A percentile compares a stretch with the other conserved stretches of the same genome.
phyloP scores from a whole-genome alignment of 768 basidiomycete species.

The Panus rudis region DNA sequence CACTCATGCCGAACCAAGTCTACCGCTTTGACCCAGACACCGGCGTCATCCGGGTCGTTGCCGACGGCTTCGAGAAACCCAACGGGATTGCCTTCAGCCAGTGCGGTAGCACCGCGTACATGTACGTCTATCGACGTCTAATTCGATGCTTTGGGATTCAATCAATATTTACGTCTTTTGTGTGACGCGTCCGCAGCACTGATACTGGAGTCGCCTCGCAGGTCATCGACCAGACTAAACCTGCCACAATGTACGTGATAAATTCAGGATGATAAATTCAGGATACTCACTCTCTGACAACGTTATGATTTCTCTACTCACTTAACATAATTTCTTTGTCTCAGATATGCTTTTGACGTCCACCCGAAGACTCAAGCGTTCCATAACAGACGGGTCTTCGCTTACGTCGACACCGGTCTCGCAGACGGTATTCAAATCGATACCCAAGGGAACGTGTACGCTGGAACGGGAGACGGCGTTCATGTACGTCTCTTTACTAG shows the following conservation, averaged over 20 bases:
- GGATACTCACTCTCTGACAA: no score
- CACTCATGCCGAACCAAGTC: constrained; percentile 66
- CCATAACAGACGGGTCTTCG: constrained; percentile 57
- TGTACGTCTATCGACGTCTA: constrained; percentile 36
- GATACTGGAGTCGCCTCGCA: constrained; percentile 46
- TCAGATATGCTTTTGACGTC: constrained; percentile 65
- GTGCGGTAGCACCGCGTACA: constrained; percentile 58
- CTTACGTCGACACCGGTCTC: constrained; percentile 56
- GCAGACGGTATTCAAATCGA: constrained; percentile 68
- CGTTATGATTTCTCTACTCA: not conserved
- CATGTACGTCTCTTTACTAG: constrained; percentile 32
- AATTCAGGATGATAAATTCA: no score
- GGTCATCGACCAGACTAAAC: constrained; percentile 46
- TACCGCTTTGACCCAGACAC: constrained; percentile 69
- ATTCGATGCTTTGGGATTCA: no score
- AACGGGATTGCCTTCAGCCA: constrained; percentile 73
- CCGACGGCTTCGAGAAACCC: constrained; percentile 64
- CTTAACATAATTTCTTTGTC: no score
- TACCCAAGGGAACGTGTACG: constrained; percentile 55
- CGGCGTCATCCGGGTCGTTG: constrained; percentile 60
- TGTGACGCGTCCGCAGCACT: constrained; percentile 34
- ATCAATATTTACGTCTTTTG: no score
- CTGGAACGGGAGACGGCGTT: constrained; percentile 61
- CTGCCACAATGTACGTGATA: constrained; percentile 69
- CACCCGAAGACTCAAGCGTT: constrained; percentile 47